Base-by-base conservation (phyloP, 2,329 filamentous ascomycete species). In the Pestalotiopsis sp. region DNA sequence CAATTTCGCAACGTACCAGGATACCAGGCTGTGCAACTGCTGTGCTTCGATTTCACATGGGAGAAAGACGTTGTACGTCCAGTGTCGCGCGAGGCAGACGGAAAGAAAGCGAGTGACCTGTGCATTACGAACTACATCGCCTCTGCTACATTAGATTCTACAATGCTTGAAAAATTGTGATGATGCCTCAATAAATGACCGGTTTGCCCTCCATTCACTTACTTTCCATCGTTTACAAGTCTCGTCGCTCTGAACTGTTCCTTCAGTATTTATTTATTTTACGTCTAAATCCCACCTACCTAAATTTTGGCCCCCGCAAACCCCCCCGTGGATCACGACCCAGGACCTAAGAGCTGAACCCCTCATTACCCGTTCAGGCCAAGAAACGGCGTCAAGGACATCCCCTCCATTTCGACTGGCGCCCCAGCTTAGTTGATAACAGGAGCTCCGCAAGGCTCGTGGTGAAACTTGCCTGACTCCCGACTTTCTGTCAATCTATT, bases 341-440 rank as follows among this genome's bases (percentile, higher is more conserved):
- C 7, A 52, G 45, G n/a, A 57, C 49, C 41, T 31, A 23, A 5
- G 57, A 38, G 27, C 45, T 36, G 36, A 60, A 60, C 65, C 65
- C 65, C 65, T 66, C 65, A 66, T 66, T 66, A 20, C 65, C 65
- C 27, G 52, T 66, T 66, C 56, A 59, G 38, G 65, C 65, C 63
- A 66, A 66, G 63, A 66, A 66, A 66, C 63, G 25, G 63, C 49
- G 45, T 52, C 45, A 52, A 52, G 45, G 45, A 52, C 45, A 52
- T 66, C 63, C 63, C 25, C 63, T 57, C 49, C 45, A 65, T 25
- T n/a, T 27, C 20, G 9, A 49, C 41, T 38, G 59, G n/a, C 61
- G 36, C 40, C 31, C 61, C 20, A 49, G 25, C 12, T 14, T 52
- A 52, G n/a, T 58, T 23, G 23, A 49, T 17, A 66, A 45, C 20